A percentile compares a stretch with the other conserved stretches of the same genome.
These are phyloP conservation scores for Cairneyella variabilis DNA, from an alignment of 495 filamentous ascomycete species.

Conservation along the genomic window DNA sequence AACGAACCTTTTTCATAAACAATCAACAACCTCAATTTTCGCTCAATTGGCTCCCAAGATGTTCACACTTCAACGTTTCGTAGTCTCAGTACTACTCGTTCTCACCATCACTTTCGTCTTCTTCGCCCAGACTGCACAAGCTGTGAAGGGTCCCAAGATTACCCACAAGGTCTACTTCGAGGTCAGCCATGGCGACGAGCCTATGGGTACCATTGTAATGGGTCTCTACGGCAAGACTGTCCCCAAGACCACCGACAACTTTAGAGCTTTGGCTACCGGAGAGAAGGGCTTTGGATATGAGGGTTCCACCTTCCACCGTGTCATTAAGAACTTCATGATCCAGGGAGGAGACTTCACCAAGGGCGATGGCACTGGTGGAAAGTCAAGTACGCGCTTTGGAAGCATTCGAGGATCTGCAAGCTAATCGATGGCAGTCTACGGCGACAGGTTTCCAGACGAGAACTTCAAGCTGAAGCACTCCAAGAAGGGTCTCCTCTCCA, in stretches of 20 bases:
- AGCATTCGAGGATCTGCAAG: not conserved
- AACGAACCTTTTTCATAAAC: not conserved
- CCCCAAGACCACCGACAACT: slow-evolving; percentile 97
- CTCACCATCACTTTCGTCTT: slow-evolving; percentile 67
- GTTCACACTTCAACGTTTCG: slow-evolving; percentile 53
- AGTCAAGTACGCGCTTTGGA: slow-evolving; percentile 61
- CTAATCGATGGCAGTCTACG: slow-evolving; percentile 61
- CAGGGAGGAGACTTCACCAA: slow-evolving; percentile 99
- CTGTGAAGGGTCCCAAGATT: slow-evolving; percentile 91
- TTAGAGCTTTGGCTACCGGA: slow-evolving; percentile 92
- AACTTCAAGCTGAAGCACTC: slow-evolving; percentile 98
- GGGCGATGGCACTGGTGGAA: slow-evolving; percentile 92
- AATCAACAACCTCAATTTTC: slow-evolving; percentile 3
- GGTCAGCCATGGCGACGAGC: slow-evolving; percentile 83
- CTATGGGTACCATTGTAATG: slow-evolving; percentile 81
- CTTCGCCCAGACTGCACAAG: slow-evolving; percentile 66
- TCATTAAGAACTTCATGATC: slow-evolving; percentile 99
- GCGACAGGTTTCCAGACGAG: slow-evolving; percentile 92
- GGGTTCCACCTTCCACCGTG: slow-evolving; percentile 94
- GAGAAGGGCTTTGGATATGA: slow-evolving; percentile 97
- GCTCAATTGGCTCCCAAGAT: slow-evolving; percentile 35
- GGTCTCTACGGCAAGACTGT: slow-evolving; percentile 98
- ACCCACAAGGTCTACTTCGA: slow-evolving; percentile 98
- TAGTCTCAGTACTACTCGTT: slow-evolving; percentile 69
- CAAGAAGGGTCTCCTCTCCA: slow-evolving; percentile 63